Evolutionary conservation across 345 rosid species (phyloP), one percentile per base, ranked within the genome.

Genomic region (Salix arbutifolia): DNA sequence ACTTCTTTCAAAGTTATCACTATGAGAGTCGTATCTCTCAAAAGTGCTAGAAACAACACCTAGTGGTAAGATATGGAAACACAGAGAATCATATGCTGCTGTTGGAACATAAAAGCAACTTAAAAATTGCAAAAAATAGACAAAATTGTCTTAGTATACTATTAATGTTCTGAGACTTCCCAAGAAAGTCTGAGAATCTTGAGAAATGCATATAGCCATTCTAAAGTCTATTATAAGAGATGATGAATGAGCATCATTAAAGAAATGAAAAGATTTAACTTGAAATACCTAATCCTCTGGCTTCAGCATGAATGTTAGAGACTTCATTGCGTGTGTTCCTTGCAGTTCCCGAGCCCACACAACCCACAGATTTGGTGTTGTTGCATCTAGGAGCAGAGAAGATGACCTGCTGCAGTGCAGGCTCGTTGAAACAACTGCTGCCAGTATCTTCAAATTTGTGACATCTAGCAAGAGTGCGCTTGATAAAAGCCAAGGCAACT

Each of bases 311-410:
- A 77, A 85, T 88, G 84, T 89, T 89, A 69, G 87, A 85, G 74
- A 86, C 88, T 75, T 93, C 98, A 71, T 89, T 91, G 80, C 82
- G 86, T 1, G 93, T 92, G 84, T 92, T 96, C 83, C 99, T 93
- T 30, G 95, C 97, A 62, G 98, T 93, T 79, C 98, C 96, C 31
- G 99, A 96, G 82, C 98, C 99, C 58, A 95, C 93, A 84, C 92
- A 85, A 66, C 94, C 98, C 16, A 81, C 78, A 79, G 97, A 93
- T 80, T 96, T 96, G 66, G 97, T 88, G 75, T 91, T 94, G 83
- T 90, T 85, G 85, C 84, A 77, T 46, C 90, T 70, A 61, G 91
- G 88, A 6, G 88, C 83, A 37, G 92, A 80, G 77, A 92, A 91
- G 86, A 95, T 76, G 76, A 87, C 82, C 77, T 91, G 94, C 81